phyloP scores from a whole-genome alignment of 2,329 filamentous ascomycete genomes.

The Beauveria sp. region DNA sequence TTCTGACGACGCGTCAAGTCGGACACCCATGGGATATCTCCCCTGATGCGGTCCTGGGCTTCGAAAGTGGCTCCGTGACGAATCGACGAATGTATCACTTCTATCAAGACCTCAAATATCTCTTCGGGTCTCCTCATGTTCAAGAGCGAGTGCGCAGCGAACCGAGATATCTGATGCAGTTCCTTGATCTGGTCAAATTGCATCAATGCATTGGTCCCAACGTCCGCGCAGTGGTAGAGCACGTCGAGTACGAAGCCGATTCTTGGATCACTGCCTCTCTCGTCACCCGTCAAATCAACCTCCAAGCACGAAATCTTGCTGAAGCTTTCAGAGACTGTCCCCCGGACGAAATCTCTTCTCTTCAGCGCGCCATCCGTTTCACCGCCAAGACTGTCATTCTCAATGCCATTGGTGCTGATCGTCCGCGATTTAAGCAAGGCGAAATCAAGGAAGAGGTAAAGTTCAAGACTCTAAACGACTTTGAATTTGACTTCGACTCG shows the following conservation, averaged over 20 bases:
- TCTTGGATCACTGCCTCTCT: constrained; percentile 95
- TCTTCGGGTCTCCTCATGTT: constrained; percentile 82
- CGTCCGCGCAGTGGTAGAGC: constrained; percentile 79
- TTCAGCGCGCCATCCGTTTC: constrained; percentile 65
- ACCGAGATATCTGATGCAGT: constrained; percentile 83
- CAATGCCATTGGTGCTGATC: constrained; percentile 84
- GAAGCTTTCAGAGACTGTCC: constrained; percentile 71
- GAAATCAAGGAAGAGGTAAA: constrained; percentile 82
- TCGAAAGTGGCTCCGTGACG: constrained; percentile 89
- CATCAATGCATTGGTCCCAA: constrained; percentile 98
- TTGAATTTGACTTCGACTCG: constrained; percentile 64
- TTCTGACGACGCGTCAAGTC: constrained; percentile 91
- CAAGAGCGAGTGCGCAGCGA: constrained; percentile 78
- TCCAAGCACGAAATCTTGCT: constrained; percentile 79
- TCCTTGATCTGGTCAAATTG: constrained; percentile 89
- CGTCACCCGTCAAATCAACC: constrained; percentile 90
- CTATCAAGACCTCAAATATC: constrained; percentile 87
- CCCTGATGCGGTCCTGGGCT: constrained; percentile 77
- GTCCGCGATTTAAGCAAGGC: constrained; percentile 72
- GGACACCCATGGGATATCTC: constrained; percentile 87
- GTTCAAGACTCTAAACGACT: constrained; percentile 71
- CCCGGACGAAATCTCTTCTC: constrained; percentile 54
- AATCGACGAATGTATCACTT: constrained; percentile 97
- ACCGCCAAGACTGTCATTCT: constrained; percentile 79
- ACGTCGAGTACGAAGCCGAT: constrained; percentile 97